Percentiles rank a stretch among this genome's conserved stretches.
Conservation (phyloP, 768 basidiomycete species). For the Auricularia auricula-judae region DNA sequence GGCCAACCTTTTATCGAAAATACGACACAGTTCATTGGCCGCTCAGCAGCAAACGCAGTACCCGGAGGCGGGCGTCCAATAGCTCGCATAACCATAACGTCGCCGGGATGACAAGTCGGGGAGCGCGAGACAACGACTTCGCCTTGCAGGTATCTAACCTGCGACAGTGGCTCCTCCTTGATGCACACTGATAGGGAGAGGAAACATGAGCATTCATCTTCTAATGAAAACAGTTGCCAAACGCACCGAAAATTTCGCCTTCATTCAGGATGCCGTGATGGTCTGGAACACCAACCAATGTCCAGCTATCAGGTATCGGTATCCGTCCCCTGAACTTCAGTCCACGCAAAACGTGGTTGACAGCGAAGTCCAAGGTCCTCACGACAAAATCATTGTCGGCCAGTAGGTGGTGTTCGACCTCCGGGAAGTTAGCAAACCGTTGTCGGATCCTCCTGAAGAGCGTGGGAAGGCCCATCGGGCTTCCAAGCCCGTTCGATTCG, state of each 20-base stretch:
- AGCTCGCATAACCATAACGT: slow-evolving; percentile 45
- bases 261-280: slow-evolving; percentile 40
- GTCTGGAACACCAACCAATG: slow-evolving; percentile 65
- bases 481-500: slow-evolving; percentile 48
- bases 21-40: slow-evolving; percentile 31
- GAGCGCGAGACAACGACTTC: slow-evolving; percentile 48
- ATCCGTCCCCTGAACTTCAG: slow-evolving; percentile 60
- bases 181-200: neutral
- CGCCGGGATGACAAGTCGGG: slow-evolving; percentile 60
- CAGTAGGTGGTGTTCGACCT: neutral
- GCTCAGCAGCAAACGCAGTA: slow-evolving; percentile 39
- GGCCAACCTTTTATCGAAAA: neutral
- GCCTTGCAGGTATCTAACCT: slow-evolving; percentile 39
- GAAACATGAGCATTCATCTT: neutral
- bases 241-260: slow-evolving; percentile 46
- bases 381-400: slow-evolving; percentile 35
- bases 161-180: slow-evolving; percentile 16
- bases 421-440: slow-evolving; percentile 15
- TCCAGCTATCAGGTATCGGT: slow-evolving; percentile 51
- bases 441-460: slow-evolving; percentile 17
- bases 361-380: slow-evolving; percentile 40
- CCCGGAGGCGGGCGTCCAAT: slow-evolving; percentile 47
- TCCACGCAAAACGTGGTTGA: slow-evolving; percentile 53
- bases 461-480: slow-evolving; percentile 36
- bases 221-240: slow-evolving; percentile 1